Evolutionary conservation across 306 rosid species (phyloP), one percentile per base, ranked within the genome.

Genomic region (Crotalaria pallida): DNA sequence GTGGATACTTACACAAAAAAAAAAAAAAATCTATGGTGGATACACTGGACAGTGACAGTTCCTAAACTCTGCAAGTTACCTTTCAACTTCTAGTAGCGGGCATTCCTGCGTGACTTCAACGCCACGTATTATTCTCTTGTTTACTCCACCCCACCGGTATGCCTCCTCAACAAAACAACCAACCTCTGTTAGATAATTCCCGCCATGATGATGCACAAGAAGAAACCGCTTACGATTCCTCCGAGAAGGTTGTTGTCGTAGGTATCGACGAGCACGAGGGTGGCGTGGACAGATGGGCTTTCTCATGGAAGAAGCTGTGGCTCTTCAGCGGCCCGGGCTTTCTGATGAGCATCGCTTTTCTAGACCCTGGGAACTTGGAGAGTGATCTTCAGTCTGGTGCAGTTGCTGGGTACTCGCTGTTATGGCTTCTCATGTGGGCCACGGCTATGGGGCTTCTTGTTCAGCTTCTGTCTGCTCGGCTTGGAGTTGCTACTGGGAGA

Each of bases 251-350:
- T 0, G 82, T 79, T 13, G 80, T 94, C 1, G 73, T 87, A 0
- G 96, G 96, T 31, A 34, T 82, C 65, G 85, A 77, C 57, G 96
- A 83, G 6, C 11, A 68, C 67, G 92, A 81, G 3, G 55, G 33
- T 15, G 76, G 43, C n/a, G 33, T 15, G 50, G 86, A 56, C 50
- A 55, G 3, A n/a, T 73, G 61, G 13, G 59, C 16, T 21, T 94
- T 94, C 69, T 94, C 99, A 11, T 94, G 97, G 99, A 84, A 77
- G 78, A 94, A 91, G 86, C 96, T 94, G 1, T 94, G 99, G 99
- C 85, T 94, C 3, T 94, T 91, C 75, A 91, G 92, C 0, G 99
- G 99, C 0, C 99, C 99, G 1, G 99, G 99, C 23, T 91, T 94
- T 70, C 83, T 94, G 23, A 91, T 94, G 97, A 94, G 99, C 82